Conservation (phyloP, 331 rosid genomes). For the Telfairia occidentalis region DNA sequence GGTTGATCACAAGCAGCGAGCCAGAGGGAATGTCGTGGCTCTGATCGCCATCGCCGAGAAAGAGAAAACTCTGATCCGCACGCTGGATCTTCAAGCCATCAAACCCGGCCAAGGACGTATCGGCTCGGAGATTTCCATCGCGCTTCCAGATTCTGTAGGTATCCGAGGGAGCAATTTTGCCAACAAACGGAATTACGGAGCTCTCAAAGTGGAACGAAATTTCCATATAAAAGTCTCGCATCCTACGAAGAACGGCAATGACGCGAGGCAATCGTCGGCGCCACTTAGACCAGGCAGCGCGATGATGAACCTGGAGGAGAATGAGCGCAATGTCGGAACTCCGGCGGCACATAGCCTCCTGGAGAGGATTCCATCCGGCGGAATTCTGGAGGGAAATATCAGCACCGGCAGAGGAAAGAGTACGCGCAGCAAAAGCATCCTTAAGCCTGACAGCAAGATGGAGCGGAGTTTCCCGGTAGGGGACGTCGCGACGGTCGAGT, state of each 20-base stretch:
- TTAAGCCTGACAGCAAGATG: slow-evolving; percentile 73
- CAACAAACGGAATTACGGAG: slow-evolving; percentile 91
- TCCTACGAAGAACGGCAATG: slow-evolving; percentile 61
- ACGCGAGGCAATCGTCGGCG: slow-evolving; percentile 75
- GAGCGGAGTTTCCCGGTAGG: slow-evolving; percentile 68
- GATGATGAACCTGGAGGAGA: slow-evolving; percentile 70
- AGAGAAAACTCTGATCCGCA: slow-evolving; percentile 89
- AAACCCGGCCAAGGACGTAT: slow-evolving; percentile 78
- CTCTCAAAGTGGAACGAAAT: slow-evolving; percentile 92
- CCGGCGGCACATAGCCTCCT: slow-evolving; percentile 82
- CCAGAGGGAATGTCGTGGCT: slow-evolving; percentile 40
- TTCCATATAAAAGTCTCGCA: slow-evolving; percentile 96
- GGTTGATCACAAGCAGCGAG: slow-evolving; percentile 61
- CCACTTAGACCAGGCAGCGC: slow-evolving; percentile 90
- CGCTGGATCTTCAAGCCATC: slow-evolving; percentile 90
- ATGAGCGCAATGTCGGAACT: slow-evolving; percentile 49
- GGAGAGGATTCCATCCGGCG: slow-evolving; percentile 79
- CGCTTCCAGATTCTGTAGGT: slow-evolving; percentile 96
- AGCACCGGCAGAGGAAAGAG: slow-evolving; percentile 60
- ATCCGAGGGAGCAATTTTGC: slow-evolving; percentile 83
- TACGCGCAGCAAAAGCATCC: slow-evolving; percentile 34
- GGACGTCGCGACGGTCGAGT: slow-evolving; percentile 79
- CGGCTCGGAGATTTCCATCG: slow-evolving; percentile 88
- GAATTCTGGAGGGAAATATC: slow-evolving; percentile 75
- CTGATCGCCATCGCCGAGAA: slow-evolving; percentile 71